Evolutionary conservation across 345 rosid species (phyloP), one percentile per base, ranked within the genome.

Genomic region (sweet orange (Citrus sinensis)): DNA sequence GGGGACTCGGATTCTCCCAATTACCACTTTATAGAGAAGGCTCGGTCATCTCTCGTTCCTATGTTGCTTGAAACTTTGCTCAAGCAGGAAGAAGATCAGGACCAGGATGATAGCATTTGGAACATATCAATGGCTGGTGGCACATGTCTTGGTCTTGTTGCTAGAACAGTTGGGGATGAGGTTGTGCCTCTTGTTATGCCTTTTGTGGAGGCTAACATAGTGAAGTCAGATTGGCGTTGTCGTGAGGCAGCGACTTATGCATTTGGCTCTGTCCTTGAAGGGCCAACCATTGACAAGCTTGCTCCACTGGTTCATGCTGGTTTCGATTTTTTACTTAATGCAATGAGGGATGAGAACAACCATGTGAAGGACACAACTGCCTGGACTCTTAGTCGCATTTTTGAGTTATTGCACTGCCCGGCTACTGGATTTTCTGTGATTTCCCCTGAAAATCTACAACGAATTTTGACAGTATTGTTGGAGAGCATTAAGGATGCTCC

Each of bases 61-160:
- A 82, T 94, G 93, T 75, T 94, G 87, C 84, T 94, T 71, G 97
- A 92, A 77, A 94, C 98, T 70, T 81, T 96, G 76, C 82, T 88
- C 86, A 96, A 96, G 90, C 99, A 96, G 86, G 97, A 94, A 73
- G 96, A 93, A 83, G 98, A 92, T 86, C 95, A 93, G 79, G 97
- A 96, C 67, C 97, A 96, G 81, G 99, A 92, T 61, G 97, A 94
- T 59, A 88, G 83, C 75, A 80, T 82, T 69, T 96, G 99, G 98
- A 92, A 94, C 81, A 84, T 96, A 71, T 88, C 99, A 17, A 96
- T 96, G 99, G 97, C 99, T 24, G 98, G 99, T 9, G 99, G 98
- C 64, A 96, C 99, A 6, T 96, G 99, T 83, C 89, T 96, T 11
- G 96, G 97, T 62, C 98, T 96, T 80, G 97, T 94, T 83, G 88